Evolutionary conservation across 75 land plant species (phyloP).

Genomic region (Isoetes taiwanensis): DNA sequence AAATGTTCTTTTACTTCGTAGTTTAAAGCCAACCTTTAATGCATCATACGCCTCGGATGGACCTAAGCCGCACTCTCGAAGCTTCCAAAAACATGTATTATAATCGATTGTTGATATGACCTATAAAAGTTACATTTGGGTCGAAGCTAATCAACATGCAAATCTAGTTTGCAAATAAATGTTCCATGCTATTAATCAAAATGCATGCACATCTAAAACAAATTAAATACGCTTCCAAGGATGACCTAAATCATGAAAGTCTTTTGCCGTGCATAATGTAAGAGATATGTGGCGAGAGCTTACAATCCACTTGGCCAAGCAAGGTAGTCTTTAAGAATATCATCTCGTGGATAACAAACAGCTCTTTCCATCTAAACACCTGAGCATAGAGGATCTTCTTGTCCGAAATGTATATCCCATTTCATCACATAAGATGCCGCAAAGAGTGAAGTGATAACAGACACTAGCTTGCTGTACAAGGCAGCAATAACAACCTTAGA

Average conservation of each 20-base stretch:
- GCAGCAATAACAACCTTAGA: too few relatives aligned
- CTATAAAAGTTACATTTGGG: too few relatives aligned
- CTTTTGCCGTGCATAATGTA: neutral
- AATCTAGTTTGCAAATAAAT: too few relatives aligned
- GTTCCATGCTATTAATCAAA: too few relatives aligned
- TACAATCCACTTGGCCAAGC: constrained; percentile 98
- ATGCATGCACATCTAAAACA: too few relatives aligned
- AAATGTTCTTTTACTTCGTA: too few relatives aligned
- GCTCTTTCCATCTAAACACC: constrained; percentile 83
- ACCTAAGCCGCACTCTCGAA: constrained; percentile 62
- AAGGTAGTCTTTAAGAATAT: constrained; percentile 62
- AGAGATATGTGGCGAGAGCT: too few relatives aligned
- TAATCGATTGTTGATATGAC: constrained; percentile 94
- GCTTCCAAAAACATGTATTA: constrained; percentile 92
- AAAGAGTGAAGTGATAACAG: constrained; percentile 61
- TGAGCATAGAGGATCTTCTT: constrained; percentile 62
- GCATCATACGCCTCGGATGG: constrained; percentile 46
- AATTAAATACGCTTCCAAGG: neutral
- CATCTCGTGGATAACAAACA: constrained; percentile 60
- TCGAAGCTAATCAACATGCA: too few relatives aligned
- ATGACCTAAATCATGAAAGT: neutral
- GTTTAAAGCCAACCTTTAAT: constrained; percentile 71
- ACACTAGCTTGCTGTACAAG: constrained; percentile 66
- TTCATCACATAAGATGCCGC: constrained; percentile 63
- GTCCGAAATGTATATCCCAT: constrained; percentile 62